Conservation (phyloP, 169 alveolate genomes). For the Eimeria acervulina region DNA sequence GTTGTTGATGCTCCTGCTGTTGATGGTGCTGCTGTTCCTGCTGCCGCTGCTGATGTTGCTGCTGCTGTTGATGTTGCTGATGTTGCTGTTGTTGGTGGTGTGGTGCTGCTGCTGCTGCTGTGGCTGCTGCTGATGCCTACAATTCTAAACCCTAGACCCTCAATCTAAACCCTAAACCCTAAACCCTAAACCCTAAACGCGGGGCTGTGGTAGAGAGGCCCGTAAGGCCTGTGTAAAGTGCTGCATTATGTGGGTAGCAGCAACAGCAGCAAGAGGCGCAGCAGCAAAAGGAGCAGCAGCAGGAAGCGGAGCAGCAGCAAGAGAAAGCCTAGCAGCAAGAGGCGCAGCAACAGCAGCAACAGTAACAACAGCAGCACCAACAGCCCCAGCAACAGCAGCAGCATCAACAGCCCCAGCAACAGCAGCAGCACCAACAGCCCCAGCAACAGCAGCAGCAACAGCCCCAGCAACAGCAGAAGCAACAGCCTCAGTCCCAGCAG, state of each 20-base stretch:
- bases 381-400: constrained; percentile 5
- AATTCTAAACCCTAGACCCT: background rate
- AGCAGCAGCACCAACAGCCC: background rate
- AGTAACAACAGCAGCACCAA: background rate
- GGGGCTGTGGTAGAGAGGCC: too few relatives aligned
- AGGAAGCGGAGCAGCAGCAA: background rate
- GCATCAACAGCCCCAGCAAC: background rate
- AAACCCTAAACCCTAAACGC: too few relatives aligned
- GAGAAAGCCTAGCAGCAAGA: background rate
- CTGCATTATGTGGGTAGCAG: background rate
- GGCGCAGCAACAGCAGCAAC: constrained; percentile 5
- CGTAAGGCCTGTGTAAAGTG: too few relatives aligned
- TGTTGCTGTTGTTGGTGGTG: background rate
- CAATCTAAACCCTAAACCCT: too few relatives aligned
- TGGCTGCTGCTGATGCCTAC: background rate
- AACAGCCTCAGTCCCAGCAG: too few relatives aligned
- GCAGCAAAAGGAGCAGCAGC: background rate
- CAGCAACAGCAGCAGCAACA: background rate
- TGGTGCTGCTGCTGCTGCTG: background rate
- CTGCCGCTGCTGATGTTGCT: background rate
- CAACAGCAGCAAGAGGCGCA: background rate
- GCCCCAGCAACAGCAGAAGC: background rate
- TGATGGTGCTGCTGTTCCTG: background rate
- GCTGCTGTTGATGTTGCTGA: too few relatives aligned
- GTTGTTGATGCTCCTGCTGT: constrained; percentile 7